Evolutionary conservation across 805 yeast genomes (phyloP).

Genomic region (Candida xiaguanensis): DNA sequence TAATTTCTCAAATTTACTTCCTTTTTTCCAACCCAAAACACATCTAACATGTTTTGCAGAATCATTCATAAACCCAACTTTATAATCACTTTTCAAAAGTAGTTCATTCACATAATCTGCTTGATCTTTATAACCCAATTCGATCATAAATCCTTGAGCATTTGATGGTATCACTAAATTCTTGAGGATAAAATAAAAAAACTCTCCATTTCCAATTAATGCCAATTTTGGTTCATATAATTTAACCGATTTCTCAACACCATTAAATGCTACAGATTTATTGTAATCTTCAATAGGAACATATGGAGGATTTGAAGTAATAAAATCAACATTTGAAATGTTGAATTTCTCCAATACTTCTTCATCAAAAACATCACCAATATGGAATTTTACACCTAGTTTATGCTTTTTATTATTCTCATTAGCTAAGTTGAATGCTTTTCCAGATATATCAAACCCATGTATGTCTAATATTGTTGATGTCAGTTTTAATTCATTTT

Average conservation of each 20-base stretch:
- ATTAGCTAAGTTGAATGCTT: conserved; percentile 50
- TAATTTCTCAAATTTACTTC: conserved; percentile 10
- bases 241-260: conserved; percentile 63
- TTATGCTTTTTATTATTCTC: conserved; percentile 32
- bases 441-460: conserved; percentile 56
- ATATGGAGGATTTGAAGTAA: conserved; percentile 92
- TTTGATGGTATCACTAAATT: conserved; percentile 38
- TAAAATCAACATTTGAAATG: conserved; percentile 37
- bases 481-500: conserved; percentile 14
- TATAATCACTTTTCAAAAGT: conserved; percentile 41
- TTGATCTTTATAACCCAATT: conserved; percentile 65
- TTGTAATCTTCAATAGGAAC: conserved; percentile 49
- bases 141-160: conserved; percentile 67
- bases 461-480: conserved; percentile 8
- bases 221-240: conserved; percentile 76
- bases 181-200: conserved; percentile 54
- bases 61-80: conserved; percentile 46
- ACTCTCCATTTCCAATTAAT: conserved; percentile 71
- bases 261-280: conserved; percentile 25
- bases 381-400: conserved; percentile 10
- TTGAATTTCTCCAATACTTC: conserved; percentile 7
- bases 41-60: conserved; percentile 51
- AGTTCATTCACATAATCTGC: conserved; percentile 35
- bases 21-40: conserved; percentile 56
- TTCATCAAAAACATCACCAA: conserved; percentile 14